Base-by-base conservation (phyloP, 306 rosid genomes). In the Lathyrus aphaca region DNA sequence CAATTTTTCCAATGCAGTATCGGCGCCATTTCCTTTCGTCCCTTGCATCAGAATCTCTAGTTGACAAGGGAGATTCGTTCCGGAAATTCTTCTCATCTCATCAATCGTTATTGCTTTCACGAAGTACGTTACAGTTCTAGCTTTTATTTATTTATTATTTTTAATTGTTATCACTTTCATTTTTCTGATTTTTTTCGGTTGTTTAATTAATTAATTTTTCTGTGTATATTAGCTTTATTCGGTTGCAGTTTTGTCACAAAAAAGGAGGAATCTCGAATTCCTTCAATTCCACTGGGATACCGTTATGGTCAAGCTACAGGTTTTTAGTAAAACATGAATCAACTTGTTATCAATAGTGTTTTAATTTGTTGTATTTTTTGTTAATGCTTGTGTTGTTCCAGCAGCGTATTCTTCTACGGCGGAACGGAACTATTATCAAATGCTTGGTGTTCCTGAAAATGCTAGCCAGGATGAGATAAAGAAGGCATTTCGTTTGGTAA, bases 401-500 rank as follows among this genome's bases (percentile, higher is more conserved):
- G 97, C 65, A 94, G 99, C 83, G 3, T 74, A 76, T 54, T 67
- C 71, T 74, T 78, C 87, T 46, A 78, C 86, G 0, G 71, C 80
- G 6, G 79, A 80, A 38, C 85, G 77, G 37, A 90, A 87, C 74
- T 91, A 86, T 78, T 91, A 94, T 58, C 81, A 68, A 69, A 69
- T 82, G 79, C 97, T 94, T 3, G 92, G 91, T 62, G 81, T 94
- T 86, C 54, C 84, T 53, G 77, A 71, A 57, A 79, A 74, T 72
- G 95, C 99, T 21, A 86, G 82, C 77, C 82, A 85, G 63, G 91
- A 88, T 10, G 96, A 88, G 74, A 84, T 94, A 49, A 88, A 88
- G 71, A 94, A 84, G 74, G 95, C 95, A 4, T 94, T 79, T 78
- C 89, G 80, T 74, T 72, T 17, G 78, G 99, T 94, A 71, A 78